These are phyloP conservation scores for Prunus fruticosa DNA, from an alignment of 306 rosid genomes.

Conservation along the genomic window DNA sequence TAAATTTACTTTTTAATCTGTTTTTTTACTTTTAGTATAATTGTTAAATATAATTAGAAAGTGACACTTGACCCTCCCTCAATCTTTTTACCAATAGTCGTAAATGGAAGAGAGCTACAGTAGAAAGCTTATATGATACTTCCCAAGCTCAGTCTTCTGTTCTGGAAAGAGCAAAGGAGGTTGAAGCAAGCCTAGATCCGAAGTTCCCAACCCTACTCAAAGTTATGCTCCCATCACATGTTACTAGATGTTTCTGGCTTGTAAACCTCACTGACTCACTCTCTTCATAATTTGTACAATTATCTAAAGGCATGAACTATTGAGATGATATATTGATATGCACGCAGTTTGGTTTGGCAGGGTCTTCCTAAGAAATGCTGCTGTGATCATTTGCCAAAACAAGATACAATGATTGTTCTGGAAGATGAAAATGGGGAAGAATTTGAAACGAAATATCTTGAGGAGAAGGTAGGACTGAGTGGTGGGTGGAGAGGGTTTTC, in stretches of 20 bases:
- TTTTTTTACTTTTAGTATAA: not conserved
- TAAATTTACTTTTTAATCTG: not conserved
- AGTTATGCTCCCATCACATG: constrained; percentile 45
- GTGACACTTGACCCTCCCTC: constrained; percentile 2
- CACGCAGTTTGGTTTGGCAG: constrained; percentile 28
- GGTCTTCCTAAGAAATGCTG: constrained; percentile 41
- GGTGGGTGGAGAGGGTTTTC: constrained; percentile 57
- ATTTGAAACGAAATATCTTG: constrained; percentile 33
- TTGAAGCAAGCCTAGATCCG: constrained; percentile 27
- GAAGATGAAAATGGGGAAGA: constrained; percentile 41
- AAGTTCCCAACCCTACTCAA: constrained; percentile 33
- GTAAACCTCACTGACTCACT: constrained; percentile 22
- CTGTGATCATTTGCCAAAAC: constrained; percentile 29
- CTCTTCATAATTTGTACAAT: not conserved
- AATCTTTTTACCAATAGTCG: not conserved
- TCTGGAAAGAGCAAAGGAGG: constrained; percentile 28
- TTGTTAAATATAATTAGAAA: not conserved
- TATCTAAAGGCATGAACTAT: not conserved
- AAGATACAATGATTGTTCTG: constrained; percentile 24
- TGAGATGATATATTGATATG: not conserved
- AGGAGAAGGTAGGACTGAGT: constrained; percentile 33
- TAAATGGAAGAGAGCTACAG: constrained; percentile 25
- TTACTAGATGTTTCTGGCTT: constrained; percentile 47
- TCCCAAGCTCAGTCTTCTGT: constrained; percentile 2
- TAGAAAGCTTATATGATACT: not conserved